These are phyloP conservation scores for Diaporthe citriasiana DNA, from an alignment of 2,329 filamentous ascomycete genomes.

Conservation along the genomic window DNA sequence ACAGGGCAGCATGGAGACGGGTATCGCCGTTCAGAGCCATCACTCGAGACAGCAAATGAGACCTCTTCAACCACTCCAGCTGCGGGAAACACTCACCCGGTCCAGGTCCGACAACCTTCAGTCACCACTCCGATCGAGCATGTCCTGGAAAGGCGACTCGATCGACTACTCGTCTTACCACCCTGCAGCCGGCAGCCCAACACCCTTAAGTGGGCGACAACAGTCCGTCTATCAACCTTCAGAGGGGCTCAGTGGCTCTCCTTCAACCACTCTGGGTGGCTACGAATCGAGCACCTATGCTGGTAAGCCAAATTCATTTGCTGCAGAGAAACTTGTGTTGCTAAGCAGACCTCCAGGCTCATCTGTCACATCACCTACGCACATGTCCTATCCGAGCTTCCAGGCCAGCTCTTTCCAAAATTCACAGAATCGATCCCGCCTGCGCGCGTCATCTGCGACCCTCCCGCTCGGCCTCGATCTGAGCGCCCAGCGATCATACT, in stretches of 20 bases:
- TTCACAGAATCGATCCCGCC: slow-evolving; percentile 60
- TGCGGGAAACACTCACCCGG: slow-evolving; percentile 69
- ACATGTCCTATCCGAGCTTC: slow-evolving; percentile 64
- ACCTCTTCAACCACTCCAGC: slow-evolving; percentile 70
- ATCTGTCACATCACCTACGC: slow-evolving; percentile 63
- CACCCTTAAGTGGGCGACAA: slow-evolving; percentile 60
- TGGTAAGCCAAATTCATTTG: slow-evolving; percentile 55
- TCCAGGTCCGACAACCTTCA: slow-evolving; percentile 71
- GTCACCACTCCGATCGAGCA: slow-evolving; percentile 70
- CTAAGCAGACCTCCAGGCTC: slow-evolving; percentile 54
- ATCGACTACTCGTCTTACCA: slow-evolving; percentile 71
- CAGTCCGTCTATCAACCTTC: slow-evolving; percentile 63
- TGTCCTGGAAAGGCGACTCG: slow-evolving; percentile 74
- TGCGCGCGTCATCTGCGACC: slow-evolving; percentile 64
- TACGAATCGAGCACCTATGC: slow-evolving; percentile 68
- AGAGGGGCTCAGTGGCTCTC: slow-evolving; percentile 60
- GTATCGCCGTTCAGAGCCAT: slow-evolving; percentile 61
- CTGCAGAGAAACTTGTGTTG: too few relatives aligned
- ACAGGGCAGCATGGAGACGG: slow-evolving; percentile 61
- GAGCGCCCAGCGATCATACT: slow-evolving; percentile 57
- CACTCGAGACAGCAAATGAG: slow-evolving; percentile 62
- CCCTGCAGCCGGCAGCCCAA: slow-evolving; percentile 58
- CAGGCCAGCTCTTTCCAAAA: slow-evolving; percentile 58
- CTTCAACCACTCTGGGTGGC: slow-evolving; percentile 56
- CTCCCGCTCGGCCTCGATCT: slow-evolving; percentile 62